Base-by-base conservation (phyloP, 768 basidiomycete species). In the Mycena epipterygia region DNA sequence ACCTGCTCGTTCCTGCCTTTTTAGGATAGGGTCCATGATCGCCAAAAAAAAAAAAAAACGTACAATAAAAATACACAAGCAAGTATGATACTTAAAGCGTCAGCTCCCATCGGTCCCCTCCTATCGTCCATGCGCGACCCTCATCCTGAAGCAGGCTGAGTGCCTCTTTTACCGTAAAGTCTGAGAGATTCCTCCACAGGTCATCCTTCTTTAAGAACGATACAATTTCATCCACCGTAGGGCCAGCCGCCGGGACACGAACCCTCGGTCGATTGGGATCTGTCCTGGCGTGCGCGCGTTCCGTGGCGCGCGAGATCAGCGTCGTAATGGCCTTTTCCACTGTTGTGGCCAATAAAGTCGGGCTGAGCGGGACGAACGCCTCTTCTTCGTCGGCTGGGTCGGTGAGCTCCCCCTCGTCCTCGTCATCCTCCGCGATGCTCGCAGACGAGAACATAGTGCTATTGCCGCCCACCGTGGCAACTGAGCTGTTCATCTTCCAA, bases 371-470 rank as follows among this genome's bases (percentile, higher is more conserved):
- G 23, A 92, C 76, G 69, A 93, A 95, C 0, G 89, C 86, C 73
- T 93, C 92, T 74, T 95, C 94, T 48, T 85, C 80, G 0, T 79
- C 64, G 14, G 79, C 79, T 0, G 92, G 89, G 59, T 93, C 92
- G 21, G 92, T 92, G 56, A 92, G 77, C 14, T 83, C 83, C 3
- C 80, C 81, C 44, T 83, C 84, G 21, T 81, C 81, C 42, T 87
- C 85, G 14, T 82, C 81, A 35, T 81, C 82, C 19, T 80, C 71
- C 4, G 59, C 68, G 11, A 60, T 62, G 25, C 78, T 74, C 44
- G 79, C 78, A n/a, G 60, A 23, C 68, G 63, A 58, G 76, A 80
- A 77, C 61, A 84, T 51, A 64, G 84, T 75, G 67, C 64, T 79
- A 49, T 81, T 78, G 13, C 73, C 77, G n/a, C n/a, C n/a, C n/a